Percentiles rank a stretch among this genome's conserved stretches.
These are phyloP conservation scores for Achlya hypogyna DNA, from an alignment of 352 stramenopile species.

Conservation along the genomic window DNA sequence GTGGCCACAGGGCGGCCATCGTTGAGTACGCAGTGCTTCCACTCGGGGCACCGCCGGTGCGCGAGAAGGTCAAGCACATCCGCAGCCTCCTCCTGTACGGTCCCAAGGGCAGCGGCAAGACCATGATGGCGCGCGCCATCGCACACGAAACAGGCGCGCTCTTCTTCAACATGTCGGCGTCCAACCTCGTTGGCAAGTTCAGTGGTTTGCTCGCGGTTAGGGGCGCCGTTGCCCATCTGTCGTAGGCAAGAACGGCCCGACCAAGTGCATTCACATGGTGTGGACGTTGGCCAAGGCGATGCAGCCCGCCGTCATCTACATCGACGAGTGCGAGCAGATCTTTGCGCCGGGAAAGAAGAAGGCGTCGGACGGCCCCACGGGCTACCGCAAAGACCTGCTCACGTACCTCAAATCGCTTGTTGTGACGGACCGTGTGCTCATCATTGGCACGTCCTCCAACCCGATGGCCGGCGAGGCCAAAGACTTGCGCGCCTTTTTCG, in stretches of 20 bases:
- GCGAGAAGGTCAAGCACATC: slow-evolving; percentile 57
- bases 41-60: slow-evolving; percentile 66
- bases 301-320: slow-evolving; percentile 89
- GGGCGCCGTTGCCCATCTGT: not conserved
- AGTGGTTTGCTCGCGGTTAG: slow-evolving; percentile 23
- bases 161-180: slow-evolving; percentile 92
- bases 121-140: slow-evolving; percentile 86
- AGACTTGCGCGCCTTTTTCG: slow-evolving; percentile 84
- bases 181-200: slow-evolving; percentile 91
- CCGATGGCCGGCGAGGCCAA: slow-evolving; percentile 78
- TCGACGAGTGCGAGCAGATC: slow-evolving; percentile 89
- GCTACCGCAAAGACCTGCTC: slow-evolving; percentile 91
- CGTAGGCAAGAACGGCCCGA: slow-evolving; percentile 73
- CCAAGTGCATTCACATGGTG: slow-evolving; percentile 92
- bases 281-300: slow-evolving; percentile 85
- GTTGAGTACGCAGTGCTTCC: slow-evolving; percentile 87
- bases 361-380: slow-evolving; percentile 54
- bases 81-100: slow-evolving; percentile 93
- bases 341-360: slow-evolving; percentile 79
- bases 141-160: slow-evolving; percentile 88
- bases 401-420: slow-evolving; percentile 89
- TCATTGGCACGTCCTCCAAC: slow-evolving; percentile 84
- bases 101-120: slow-evolving; percentile 87
- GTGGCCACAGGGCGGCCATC: not conserved
- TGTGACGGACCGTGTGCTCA: slow-evolving; percentile 82